These are phyloP conservation scores for Ulota crispa DNA, from an alignment of 225 moss, liverwort and hornwort genomes.

Conservation along the genomic window DNA sequence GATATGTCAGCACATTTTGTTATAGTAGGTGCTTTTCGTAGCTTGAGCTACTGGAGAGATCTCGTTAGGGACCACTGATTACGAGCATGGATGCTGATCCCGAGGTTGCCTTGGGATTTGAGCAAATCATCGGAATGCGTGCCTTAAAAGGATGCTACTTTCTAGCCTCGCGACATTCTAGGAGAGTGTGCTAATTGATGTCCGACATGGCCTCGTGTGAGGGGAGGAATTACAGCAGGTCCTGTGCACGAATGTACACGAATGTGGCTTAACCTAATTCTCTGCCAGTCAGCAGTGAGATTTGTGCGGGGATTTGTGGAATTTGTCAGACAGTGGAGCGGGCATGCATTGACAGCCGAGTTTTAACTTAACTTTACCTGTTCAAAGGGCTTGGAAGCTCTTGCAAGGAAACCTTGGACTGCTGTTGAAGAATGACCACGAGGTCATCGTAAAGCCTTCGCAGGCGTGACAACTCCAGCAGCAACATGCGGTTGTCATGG, in stretches of 20 bases:
- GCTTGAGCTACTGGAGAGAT: not conserved
- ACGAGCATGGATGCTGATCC: not conserved
- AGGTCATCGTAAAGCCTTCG: slow-evolving; percentile 74
- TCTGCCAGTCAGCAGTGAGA: slow-evolving; percentile 31
- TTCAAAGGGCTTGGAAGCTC: slow-evolving; percentile 47
- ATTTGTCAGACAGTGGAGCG: slow-evolving; percentile 9
- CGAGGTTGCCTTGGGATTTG: slow-evolving; percentile 27
- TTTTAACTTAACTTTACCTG: slow-evolving; percentile 45
- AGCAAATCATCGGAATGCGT: slow-evolving; percentile 26
- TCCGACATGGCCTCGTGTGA: slow-evolving; percentile 33
- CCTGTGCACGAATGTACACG: slow-evolving; percentile 21
- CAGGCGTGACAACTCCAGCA: slow-evolving; percentile 65
- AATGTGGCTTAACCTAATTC: slow-evolving; percentile 21
- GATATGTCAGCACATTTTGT: not conserved
- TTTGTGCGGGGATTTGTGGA: no score
- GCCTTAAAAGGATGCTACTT: slow-evolving; percentile 27
- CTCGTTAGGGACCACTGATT: not conserved
- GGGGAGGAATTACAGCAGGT: slow-evolving; percentile 19
- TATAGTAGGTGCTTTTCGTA: not conserved
- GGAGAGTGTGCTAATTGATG: slow-evolving; percentile 28
- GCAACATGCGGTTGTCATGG: slow-evolving; percentile 68
- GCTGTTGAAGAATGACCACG: slow-evolving; percentile 70
- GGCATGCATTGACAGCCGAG: not conserved
- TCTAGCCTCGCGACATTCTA: slow-evolving; percentile 13
- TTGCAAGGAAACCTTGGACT: slow-evolving; percentile 64